Base-by-base conservation (phyloP, 1,284 basidiomycete genomes). In the Hemileia vastatrix region DNA sequence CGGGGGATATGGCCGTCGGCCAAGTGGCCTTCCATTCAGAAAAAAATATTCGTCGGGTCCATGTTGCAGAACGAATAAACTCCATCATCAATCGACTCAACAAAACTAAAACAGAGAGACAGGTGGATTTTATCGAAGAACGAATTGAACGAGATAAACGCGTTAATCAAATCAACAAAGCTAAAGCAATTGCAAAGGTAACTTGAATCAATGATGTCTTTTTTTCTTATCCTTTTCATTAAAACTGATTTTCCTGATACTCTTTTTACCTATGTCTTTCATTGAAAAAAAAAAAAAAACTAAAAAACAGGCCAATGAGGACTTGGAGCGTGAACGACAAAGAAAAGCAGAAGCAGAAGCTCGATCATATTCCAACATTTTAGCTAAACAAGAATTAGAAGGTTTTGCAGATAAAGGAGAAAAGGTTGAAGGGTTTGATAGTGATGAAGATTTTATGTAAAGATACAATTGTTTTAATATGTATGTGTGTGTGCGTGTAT, bases 21-120 rank as follows among this genome's bases (percentile, higher is more conserved):
- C 86, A 93, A 71, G 95, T 98, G 0, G 87, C 90, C 0, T 98
- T 98, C 76, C 87, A 94, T 70, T 88, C 81, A 62, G 91, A 96
- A 74, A 88, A 91, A 71, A 82, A 82, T 76, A 89, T 89, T 61
- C 57, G 79, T 23, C 62, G 71, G 85, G 88, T 90, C 3, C 82
- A 94, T 72, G 80, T 97, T 8, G 73, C 81, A 1, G 85, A 85
- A 61, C 84, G 92, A 44, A 88, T 95, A 67, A 98, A 97, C 71
- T 76, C 81, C 2, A 88, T 96, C 62, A 87, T 98, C 24, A 97
- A 97, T 72, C 83, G 94, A 18, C 78, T 98, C 51, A 94, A 93
- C 78, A 98, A 97, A 79, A 96, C 93, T 11, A 96, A 93, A 72
- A 78, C 83, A 45, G 73, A 68, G 52, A 36, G 33, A 11, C 21